Evolutionary conservation across 129 eudicot genomes (phyloP).

Genomic region (Lactuca saligna): DNA sequence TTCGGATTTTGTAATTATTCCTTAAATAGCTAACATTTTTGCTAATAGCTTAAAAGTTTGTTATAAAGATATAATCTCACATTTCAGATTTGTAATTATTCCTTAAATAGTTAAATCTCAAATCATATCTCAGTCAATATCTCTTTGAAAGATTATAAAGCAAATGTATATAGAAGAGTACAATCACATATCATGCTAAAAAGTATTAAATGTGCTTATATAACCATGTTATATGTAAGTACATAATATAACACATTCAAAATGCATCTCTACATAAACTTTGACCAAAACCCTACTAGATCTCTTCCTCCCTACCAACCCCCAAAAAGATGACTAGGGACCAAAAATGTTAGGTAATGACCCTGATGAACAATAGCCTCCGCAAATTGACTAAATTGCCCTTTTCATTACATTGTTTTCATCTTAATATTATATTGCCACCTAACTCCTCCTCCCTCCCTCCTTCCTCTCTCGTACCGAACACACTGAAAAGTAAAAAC

Average conservation of each 20-base stretch:
- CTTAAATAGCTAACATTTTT: too few relatives aligned
- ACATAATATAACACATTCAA: not conserved
- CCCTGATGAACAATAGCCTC: constrained; percentile 4
- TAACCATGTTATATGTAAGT: too few relatives aligned
- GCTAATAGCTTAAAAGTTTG: too few relatives aligned
- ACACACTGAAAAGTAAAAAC: constrained; percentile 15
- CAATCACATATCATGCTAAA: not conserved
- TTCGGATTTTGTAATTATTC: too few relatives aligned
- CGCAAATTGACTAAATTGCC: constrained; percentile 1
- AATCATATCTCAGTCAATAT: not conserved
- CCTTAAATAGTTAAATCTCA: too few relatives aligned
- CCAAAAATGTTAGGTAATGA: constrained; percentile 21
- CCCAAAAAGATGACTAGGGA: not conserved
- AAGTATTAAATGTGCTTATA: too few relatives aligned
- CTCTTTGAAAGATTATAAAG: not conserved
- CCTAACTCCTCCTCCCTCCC: constrained; percentile 23
- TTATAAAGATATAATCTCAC: too few relatives aligned
- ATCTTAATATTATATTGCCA: constrained; percentile 6
- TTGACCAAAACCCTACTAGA: constrained; percentile 12
- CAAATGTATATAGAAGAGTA: not conserved
- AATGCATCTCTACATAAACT: not conserved
- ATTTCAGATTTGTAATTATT: too few relatives aligned
- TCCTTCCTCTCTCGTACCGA: constrained; percentile 21
- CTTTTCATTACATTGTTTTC: not conserved
- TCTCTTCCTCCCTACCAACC: constrained; percentile 25